Evolutionary conservation across 2,329 filamentous ascomycete species (phyloP).

Genomic region (Harringtonia aguacate): DNA sequence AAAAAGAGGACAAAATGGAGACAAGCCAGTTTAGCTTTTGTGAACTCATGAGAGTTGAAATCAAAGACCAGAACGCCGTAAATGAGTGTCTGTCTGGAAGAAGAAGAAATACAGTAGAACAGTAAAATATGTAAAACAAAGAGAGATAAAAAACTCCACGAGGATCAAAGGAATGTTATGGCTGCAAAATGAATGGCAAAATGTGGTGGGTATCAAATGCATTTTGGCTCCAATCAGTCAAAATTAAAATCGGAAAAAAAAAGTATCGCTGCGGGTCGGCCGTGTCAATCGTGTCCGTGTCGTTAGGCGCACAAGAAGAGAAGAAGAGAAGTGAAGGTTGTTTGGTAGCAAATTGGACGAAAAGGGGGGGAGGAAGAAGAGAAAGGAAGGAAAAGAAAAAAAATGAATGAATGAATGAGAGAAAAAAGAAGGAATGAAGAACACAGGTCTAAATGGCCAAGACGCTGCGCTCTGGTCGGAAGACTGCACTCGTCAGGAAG

Average conservation of each 20-base stretch:
- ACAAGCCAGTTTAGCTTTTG: too few relatives aligned
- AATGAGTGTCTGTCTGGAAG: too few relatives aligned
- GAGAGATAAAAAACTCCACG: too few relatives aligned
- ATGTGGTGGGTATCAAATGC: too few relatives aligned
- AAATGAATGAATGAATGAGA: neutral
- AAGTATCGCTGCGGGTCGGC: neutral
- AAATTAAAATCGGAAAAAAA: neutral
- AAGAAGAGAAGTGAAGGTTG: neutral
- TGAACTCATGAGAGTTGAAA: too few relatives aligned
- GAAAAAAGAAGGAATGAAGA: neutral
- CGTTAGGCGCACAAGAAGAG: neutral
- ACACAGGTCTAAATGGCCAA: constrained; percentile 5
- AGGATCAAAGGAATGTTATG: too few relatives aligned
- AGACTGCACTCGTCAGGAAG: constrained; percentile 40
- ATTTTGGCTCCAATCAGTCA: too few relatives aligned
- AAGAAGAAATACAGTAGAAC: too few relatives aligned
- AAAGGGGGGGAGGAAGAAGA: neutral
- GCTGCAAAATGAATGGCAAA: too few relatives aligned
- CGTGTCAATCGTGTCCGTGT: too few relatives aligned
- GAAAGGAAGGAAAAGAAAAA: neutral
- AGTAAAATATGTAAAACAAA: too few relatives aligned
- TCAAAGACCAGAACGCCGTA: neutral
- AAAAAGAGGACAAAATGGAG: too few relatives aligned
- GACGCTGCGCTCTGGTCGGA: constrained; percentile 24
- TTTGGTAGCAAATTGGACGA: neutral